Base-by-base conservation (phyloP, 176 grass and related monocot genomes). In the Typha latifolia region DNA sequence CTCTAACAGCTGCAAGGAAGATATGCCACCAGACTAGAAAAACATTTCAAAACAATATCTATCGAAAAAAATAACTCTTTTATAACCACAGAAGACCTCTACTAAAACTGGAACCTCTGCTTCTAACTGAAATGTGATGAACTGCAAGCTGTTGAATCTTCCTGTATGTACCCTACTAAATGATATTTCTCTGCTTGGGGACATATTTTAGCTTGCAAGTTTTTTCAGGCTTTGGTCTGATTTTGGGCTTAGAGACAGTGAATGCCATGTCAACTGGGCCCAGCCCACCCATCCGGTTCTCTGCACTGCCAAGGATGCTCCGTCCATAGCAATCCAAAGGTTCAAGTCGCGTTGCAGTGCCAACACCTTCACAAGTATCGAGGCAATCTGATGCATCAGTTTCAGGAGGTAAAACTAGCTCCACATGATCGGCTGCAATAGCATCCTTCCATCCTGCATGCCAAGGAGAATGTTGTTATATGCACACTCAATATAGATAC, bases 361-460 rank as follows among this genome's bases (percentile, higher is more conserved):
- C 48, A 29, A 16, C 19, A 19, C 4, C 12, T 56, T 37, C n/a
- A 26, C 15, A 59, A 18, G 55, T 52, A 32, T 70, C 19, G 1
- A 37, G 47, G 34, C 18, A 20, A 14, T 62, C 49, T 3, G 0
- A 23, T 24, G 32, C 74, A 71, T 80, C 84, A 59, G 50, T 80
- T 75, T 85, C 77, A 61, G 80, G 59, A 34, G 72, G 62, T 51
- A 89, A 65, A 78, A 81, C 71, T 56, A 95, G 80, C 69, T 75
- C 79, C 22, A 95, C 86, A 61, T 95, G 90, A 49, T 95, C 85
- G 1, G 78, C 69, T 0, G 75, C 71, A 66, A 86, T 78, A 43
- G 83, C 83, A 12, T 86, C 83, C 69, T 83, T 84, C 90, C 90
- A 95, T 73, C 90, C 90, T 95, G 68, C 62, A 81, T 56, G 63